phyloP scores from a whole-genome alignment of 2,329 filamentous ascomycete species.

The Colletotrichum lentis region DNA sequence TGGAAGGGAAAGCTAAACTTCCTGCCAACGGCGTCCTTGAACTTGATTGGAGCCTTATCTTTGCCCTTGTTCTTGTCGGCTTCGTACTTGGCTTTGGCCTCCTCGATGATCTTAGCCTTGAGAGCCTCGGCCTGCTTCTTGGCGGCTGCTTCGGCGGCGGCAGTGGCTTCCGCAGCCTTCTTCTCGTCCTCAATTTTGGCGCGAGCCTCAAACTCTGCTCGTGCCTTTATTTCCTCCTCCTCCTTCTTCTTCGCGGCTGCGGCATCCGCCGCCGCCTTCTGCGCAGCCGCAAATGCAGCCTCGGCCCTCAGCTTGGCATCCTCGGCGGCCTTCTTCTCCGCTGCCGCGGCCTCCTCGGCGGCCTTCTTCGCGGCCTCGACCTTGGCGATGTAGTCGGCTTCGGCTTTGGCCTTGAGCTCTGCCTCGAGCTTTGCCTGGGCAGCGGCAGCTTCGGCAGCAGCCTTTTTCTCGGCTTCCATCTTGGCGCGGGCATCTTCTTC shows the following conservation, averaged over 20 bases:
- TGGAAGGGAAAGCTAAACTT: slow-evolving; percentile 94
- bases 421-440: slow-evolving; percentile 46
- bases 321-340: slow-evolving; percentile 45
- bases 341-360: slow-evolving; percentile 50
- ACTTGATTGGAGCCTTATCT: slow-evolving; percentile 78
- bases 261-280: slow-evolving; percentile 44
- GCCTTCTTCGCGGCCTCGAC: slow-evolving; percentile 53
- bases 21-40: slow-evolving; percentile 89
- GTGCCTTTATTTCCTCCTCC: slow-evolving; percentile 48
- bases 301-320: slow-evolving; percentile 50
- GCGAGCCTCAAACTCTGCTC: slow-evolving; percentile 46
- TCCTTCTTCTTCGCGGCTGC: slow-evolving; percentile 46
- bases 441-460: slow-evolving; percentile 51
- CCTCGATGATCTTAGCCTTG: slow-evolving; percentile 65
- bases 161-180: slow-evolving; percentile 41
- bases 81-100: slow-evolving; percentile 59
- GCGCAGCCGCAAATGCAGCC: slow-evolving; percentile 52
- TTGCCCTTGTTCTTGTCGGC: slow-evolving; percentile 59
- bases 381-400: slow-evolving; percentile 42
- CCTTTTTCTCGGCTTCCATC: slow-evolving; percentile 52
- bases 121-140: slow-evolving; percentile 60
- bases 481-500: slow-evolving; percentile 52
- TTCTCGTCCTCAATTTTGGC: slow-evolving; percentile 48
- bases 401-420: slow-evolving; percentile 49
- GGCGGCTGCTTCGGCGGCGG: slow-evolving; percentile 53